Conservation (phyloP, 2,329 filamentous ascomycete species). For the Ophiostoma sp. region DNA sequence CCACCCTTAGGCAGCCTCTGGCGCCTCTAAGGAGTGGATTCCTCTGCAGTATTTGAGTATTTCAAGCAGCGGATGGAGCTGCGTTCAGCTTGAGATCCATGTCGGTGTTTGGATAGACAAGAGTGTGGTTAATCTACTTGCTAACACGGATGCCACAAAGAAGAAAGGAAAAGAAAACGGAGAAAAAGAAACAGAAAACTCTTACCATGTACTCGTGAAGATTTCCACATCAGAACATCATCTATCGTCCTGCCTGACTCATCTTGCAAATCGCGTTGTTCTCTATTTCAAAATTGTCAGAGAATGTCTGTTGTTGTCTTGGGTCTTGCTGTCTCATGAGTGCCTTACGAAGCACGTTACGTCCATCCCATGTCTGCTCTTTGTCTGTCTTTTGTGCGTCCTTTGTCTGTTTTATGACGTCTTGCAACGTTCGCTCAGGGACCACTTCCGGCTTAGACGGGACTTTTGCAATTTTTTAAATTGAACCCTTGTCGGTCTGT, state of each 20-base stretch:
- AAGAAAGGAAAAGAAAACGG: neutral
- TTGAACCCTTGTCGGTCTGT: neutral
- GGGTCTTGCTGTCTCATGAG: neutral
- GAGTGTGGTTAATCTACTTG: neutral
- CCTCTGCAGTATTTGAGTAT: neutral
- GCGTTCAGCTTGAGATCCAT: neutral
- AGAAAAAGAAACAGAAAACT: neutral
- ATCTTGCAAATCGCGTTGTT: neutral
- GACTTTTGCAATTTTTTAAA: no score
- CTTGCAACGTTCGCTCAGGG: no score
- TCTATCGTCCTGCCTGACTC: neutral
- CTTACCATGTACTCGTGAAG: neutral
- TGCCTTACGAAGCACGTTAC: neutral
- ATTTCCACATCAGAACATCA: neutral
- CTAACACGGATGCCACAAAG: neutral
- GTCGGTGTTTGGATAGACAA: neutral
- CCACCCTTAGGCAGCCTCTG: neutral
- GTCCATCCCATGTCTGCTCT: no score
- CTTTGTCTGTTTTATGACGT: neutral
- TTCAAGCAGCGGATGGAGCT: neutral
- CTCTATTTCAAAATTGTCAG: neutral
- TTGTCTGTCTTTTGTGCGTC: neutral
- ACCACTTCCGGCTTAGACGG: no score
- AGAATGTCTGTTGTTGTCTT: neutral
- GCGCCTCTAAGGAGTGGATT: neutral